Base-by-base conservation (phyloP, 257 asterid species). In the Fraxinus excelsior region DNA sequence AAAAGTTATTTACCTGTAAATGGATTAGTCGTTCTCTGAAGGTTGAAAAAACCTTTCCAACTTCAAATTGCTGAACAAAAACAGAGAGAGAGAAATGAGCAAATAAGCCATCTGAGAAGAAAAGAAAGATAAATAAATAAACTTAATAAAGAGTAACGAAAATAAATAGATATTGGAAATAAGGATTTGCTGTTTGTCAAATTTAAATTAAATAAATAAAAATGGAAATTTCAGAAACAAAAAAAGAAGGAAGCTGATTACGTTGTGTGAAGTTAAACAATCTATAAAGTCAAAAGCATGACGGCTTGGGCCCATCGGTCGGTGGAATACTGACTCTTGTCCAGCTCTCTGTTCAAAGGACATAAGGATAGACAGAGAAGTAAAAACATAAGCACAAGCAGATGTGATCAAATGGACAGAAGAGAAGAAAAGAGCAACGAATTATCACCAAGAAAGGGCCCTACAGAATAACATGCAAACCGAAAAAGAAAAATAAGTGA, bases 301-400 rank as follows among this genome's bases (percentile, higher is more conserved):
- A 81, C 40, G 82, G 14, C 86, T 75, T 62, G 97, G 97, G 69
- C 99, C 94, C 97, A 85, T 93, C 82, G 94, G 79, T 76, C 96
- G 92, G 80, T 96, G 99, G 80, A 79, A 90, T 75, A 83, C 83
- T 42, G 96, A 81, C 74, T 84, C 91, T 78, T 60, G 83, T 71
- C 82, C 84, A 72, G 76, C 66, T 80, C 70, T 87, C 97, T 93
- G 78, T 37, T 46, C 72, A 75, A 82, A 75, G 80, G 26, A 74
- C 80, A 83, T 53, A 14, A 49, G 76, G 37, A 70, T 62, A 51
- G 72, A 42, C 68, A 69, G 65, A 82, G 37, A 53, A 62, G 38
- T 40, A 34, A 74, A 42, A 73, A 26, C 32, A 62, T 35, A 62
- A 72, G 29, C 44, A 58, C 42, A 8, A 7, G 28, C 16, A 28